Evolutionary conservation across 768 basidiomycete species (phyloP).

Genomic region (Suillus weaverae): DNA sequence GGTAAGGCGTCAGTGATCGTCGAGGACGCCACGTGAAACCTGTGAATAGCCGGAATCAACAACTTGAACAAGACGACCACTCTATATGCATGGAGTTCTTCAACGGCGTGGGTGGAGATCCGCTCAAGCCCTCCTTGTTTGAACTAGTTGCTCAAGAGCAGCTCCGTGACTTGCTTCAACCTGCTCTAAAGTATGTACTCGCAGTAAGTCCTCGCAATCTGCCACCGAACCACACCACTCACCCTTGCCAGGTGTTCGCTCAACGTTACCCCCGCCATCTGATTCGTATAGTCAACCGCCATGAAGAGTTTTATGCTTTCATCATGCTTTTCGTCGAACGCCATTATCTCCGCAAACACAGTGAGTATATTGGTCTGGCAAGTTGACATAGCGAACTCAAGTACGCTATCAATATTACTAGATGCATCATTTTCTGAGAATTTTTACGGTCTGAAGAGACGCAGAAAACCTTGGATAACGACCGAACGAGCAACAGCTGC

Average conservation of each 20-base stretch:
- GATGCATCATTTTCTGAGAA: slow-evolving; percentile 95
- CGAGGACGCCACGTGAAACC: neutral
- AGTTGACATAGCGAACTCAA: neutral
- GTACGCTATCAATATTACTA: slow-evolving; percentile 30
- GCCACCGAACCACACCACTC: neutral
- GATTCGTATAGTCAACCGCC: slow-evolving; percentile 84
- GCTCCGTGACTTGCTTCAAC: slow-evolving; percentile 87
- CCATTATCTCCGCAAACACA: slow-evolving; percentile 84
- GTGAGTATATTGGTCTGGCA: slow-evolving; percentile 43
- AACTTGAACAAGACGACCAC: neutral
- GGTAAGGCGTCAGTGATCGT: neutral
- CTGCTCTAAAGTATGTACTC: slow-evolving; percentile 91
- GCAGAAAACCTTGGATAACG: slow-evolving; percentile 69
- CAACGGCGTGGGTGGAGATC: slow-evolving; percentile 71
- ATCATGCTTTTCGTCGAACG: slow-evolving; percentile 90
- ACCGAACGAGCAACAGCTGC: slow-evolving; percentile 67
- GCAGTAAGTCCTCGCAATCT: slow-evolving; percentile 55
- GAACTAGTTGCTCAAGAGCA: slow-evolving; percentile 95
- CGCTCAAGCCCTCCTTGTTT: slow-evolving; percentile 80
- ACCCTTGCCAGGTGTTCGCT: slow-evolving; percentile 75
- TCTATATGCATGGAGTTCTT: slow-evolving; percentile 75
- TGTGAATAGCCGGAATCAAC: neutral
- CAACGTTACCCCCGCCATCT: slow-evolving; percentile 94
- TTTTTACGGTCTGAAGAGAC: slow-evolving; percentile 89
- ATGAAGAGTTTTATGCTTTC: slow-evolving; percentile 93